These are phyloP conservation scores for Lablab purpureus DNA, from an alignment of 306 rosid species.

Conservation along the genomic window DNA sequence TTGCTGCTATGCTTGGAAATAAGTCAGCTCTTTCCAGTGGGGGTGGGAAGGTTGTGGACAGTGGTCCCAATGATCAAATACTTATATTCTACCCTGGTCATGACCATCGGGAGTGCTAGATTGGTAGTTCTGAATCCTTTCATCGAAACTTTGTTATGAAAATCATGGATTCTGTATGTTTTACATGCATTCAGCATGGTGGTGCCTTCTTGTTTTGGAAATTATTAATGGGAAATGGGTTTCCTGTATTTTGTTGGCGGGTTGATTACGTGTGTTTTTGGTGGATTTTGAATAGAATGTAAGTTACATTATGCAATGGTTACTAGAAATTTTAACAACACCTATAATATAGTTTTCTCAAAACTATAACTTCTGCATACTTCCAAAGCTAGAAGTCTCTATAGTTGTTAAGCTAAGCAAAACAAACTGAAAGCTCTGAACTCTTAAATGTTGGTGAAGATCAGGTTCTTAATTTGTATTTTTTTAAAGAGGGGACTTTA, in stretches of 20 bases:
- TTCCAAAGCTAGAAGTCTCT: slow-evolving; percentile 7
- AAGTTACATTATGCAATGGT: neutral
- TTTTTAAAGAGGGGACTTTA: neutral
- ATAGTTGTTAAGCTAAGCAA: neutral
- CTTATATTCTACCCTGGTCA: slow-evolving; percentile 87
- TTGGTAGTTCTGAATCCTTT: slow-evolving; percentile 54
- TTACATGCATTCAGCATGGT: neutral
- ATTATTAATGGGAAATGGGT: slow-evolving; percentile 4
- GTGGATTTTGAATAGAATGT: slow-evolving; percentile 32
- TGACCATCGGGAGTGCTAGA: slow-evolving; percentile 96
- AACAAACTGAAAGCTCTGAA: slow-evolving; percentile 12
- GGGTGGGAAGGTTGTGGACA: slow-evolving; percentile 90
- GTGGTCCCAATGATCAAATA: slow-evolving; percentile 92
- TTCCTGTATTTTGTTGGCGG: neutral
- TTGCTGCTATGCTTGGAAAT: slow-evolving; percentile 87
- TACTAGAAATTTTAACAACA: neutral
- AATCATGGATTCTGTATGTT: slow-evolving; percentile 1
- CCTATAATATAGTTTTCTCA: neutral
- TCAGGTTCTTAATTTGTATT: slow-evolving; percentile 18
- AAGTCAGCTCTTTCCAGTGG: slow-evolving; percentile 79
- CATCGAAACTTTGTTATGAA: neutral
- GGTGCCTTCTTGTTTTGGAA: neutral
- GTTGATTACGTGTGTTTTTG: slow-evolving; percentile 20
- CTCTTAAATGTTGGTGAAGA: neutral
- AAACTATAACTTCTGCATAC: neutral